Base-by-base conservation (phyloP, 768 basidiomycete genomes). In the Tricholoma furcatifolium region DNA sequence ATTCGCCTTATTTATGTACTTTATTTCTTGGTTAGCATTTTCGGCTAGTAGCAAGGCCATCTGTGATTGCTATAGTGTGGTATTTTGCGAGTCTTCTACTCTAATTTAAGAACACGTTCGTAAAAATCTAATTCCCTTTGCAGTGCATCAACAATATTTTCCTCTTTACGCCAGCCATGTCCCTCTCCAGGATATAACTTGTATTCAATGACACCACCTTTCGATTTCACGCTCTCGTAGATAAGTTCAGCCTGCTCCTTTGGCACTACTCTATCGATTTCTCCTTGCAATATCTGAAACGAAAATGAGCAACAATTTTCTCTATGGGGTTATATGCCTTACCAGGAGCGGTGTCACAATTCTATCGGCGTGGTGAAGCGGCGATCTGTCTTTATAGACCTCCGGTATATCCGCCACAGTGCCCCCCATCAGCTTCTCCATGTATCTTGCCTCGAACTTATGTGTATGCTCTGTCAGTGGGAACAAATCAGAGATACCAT, bases 271-370 rank as follows among this genome's bases (percentile, higher is more conserved):
- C 67, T 70, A 64, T 88, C 86, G 1, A 73, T 64, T 1, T 76
- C 70, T 7, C 87, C 87, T 70, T 91, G 87, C n/a, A 89, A 67
- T 18, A 88, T 79, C 87, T 88, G 21, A 14, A 41, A 43, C 35
- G 11, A 40, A 21, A 38, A 8, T 52, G 39, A 31, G 18, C 40
- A 20, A 53, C 9, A 15, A n/a, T 42, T 30, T 50, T 43, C 40
- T 2, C n/a, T 5, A 20, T 4, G 30, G 15, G 4, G 20, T 15
- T 15, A 11, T 17, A 34, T 31, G 3, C 68, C 82, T 57, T 52
- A 88, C 88, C 66, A 90, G 65, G 42, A 91, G 70, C 1, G 87
- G 85, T 1, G 75, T 69, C 21, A 72, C 72, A 58, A 92, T 91
- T 56, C 75, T 78, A 9, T 79, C 75, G 0, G 83, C 85, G 53